Conservation (phyloP, 208 protist genomes). For the Acanthamoeba culbertsoni region DNA sequence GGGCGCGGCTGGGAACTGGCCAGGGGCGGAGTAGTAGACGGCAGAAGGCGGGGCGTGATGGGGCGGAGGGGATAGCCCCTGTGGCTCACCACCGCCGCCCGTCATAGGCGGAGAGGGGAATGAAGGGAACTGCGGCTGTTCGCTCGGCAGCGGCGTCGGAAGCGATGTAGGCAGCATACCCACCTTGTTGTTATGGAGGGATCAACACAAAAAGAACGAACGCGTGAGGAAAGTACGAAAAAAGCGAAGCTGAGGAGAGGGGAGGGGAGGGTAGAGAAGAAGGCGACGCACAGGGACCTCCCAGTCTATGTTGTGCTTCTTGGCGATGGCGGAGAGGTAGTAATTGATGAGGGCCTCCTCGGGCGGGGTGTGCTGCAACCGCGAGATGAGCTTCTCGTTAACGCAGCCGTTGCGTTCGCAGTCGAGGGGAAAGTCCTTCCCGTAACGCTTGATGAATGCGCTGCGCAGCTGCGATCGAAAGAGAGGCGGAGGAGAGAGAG, state of each 20-base stretch:
- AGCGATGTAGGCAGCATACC: not conserved
- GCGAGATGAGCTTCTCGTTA: conserved; percentile 38
- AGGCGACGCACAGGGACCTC: not conserved
- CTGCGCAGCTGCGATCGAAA: not conserved
- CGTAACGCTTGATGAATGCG: conserved; percentile 41
- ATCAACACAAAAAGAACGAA: not conserved
- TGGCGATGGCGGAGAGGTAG: conserved; percentile 55
- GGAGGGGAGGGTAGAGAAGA: not conserved
- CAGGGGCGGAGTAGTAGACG: not conserved
- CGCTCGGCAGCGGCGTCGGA: not conserved
- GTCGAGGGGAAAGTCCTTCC: conserved; percentile 49
- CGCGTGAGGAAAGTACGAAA: not conserved
- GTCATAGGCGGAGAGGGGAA: not conserved
- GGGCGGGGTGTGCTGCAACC: conserved; percentile 30
- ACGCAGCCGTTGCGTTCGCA: not conserved
- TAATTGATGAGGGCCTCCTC: conserved; percentile 59
- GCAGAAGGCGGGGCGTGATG: not conserved
- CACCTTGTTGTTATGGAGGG: not conserved
- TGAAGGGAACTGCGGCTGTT: not conserved
- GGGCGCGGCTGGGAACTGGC: not conserved
- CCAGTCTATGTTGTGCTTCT: conserved; percentile 59
- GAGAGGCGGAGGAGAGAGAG: too few species aligned
- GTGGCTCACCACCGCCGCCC: not conserved
- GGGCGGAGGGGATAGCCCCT: not conserved
- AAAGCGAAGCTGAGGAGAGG: too few species aligned